Conservation (phyloP, 2,329 filamentous ascomycete species). For the Microcyclosporella mali region DNA sequence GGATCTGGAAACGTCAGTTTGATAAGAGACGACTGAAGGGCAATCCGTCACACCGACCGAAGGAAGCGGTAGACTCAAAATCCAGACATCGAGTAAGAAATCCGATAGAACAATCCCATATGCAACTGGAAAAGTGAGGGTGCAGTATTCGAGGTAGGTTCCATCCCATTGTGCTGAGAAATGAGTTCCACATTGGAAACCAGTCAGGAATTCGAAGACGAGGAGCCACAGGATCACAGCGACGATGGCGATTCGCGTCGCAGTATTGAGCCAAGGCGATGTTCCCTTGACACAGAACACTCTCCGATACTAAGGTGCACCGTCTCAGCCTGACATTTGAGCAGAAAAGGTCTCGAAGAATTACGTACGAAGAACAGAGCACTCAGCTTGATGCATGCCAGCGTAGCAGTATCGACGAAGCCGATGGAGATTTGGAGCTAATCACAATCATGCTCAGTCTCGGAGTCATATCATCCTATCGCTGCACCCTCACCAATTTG, state of each 20-base stretch:
- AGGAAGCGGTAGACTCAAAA: constrained; percentile 1
- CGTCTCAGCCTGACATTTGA: too few relatives aligned
- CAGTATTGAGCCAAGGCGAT: constrained; percentile 1
- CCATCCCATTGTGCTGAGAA: background rate
- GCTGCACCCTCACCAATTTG: too few relatives aligned
- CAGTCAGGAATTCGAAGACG: background rate
- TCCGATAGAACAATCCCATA: background rate
- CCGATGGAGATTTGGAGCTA: background rate
- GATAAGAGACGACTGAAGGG: background rate
- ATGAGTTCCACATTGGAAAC: background rate
- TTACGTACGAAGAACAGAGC: constrained; percentile 4
- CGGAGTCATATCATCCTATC: background rate
- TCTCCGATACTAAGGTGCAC: too few relatives aligned
- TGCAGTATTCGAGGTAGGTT: background rate
- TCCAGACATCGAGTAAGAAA: constrained; percentile 4
- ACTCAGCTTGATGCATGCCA: constrained; percentile 2
- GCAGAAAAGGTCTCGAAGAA: too few relatives aligned
- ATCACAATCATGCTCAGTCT: background rate
- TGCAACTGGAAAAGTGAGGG: background rate
- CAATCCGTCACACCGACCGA: background rate
- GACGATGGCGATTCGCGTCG: background rate
- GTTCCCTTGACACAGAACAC: constrained; percentile 1
- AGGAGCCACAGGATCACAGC: constrained; percentile 1
- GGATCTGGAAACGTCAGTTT: background rate
- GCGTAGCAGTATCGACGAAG: background rate